A percentile compares a stretch with the other conserved stretches of the same genome.
These are phyloP conservation scores for Pseudocohnilembus persalinus DNA, from an alignment of 169 alveolate genomes.

Conservation along the genomic window DNA sequence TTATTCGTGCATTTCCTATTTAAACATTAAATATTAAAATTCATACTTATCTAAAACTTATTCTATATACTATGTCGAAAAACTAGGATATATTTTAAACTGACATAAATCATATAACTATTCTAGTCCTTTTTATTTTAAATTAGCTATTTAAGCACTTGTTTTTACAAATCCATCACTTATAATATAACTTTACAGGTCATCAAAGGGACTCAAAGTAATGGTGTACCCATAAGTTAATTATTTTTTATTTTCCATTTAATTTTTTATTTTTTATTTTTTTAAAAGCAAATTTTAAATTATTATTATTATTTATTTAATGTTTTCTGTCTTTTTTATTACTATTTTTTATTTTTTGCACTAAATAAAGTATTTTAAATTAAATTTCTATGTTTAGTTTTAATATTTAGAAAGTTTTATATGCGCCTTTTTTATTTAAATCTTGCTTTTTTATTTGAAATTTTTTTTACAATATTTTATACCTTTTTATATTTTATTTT, in stretches of 20 bases:
- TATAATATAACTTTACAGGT: neutral
- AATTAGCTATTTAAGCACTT: neutral
- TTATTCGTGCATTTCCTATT: too few relatives aligned
- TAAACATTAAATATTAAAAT: neutral
- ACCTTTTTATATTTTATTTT: too few relatives aligned
- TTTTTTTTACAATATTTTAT: too few relatives aligned
- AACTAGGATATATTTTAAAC: constrained; percentile 10
- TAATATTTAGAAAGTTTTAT: neutral
- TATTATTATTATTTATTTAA: too few relatives aligned
- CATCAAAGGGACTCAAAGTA: constrained; percentile 9
- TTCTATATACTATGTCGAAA: constrained; percentile 1
- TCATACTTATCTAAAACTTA: neutral
- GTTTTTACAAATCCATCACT: constrained; percentile 24
- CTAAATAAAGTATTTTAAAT: too few relatives aligned
- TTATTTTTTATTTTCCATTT: neutral
- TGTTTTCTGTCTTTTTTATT: too few relatives aligned
- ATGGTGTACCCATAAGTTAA: neutral
- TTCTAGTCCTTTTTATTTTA: constrained; percentile 4
- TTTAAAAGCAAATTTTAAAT: too few relatives aligned
- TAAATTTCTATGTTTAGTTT: too few relatives aligned
- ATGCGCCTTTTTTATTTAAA: neutral
- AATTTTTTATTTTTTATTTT: too few relatives aligned
- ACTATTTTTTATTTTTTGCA: too few relatives aligned
- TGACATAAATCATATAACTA: neutral
- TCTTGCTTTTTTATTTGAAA: too few relatives aligned